Base-by-base conservation (phyloP, 2,329 filamentous ascomycete genomes). In the Cladosporium velox region DNA sequence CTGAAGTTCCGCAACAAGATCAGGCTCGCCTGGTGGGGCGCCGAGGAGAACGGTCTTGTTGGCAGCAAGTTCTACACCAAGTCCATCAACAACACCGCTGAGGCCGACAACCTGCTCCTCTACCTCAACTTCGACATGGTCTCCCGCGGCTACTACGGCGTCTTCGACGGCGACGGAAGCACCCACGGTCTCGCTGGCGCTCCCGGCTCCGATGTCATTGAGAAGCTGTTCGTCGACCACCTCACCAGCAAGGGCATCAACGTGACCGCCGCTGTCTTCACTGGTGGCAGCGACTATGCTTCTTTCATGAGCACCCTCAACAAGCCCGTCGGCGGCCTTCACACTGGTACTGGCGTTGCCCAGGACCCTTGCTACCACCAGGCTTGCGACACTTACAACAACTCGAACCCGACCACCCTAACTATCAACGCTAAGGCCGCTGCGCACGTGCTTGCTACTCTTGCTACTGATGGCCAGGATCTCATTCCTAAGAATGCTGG, bases 141-240 rank as follows among this genome's bases (percentile, higher is more conserved):
- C 72, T 85, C 82, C 0, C 85, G 85, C n/a, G 87, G 87, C 77
- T 87, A 83, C 68, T 81, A 80, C 66, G 78, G 80, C 65, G 81
- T 86, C 70, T 85, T 85, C 71, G 85, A 88, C 68, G 84, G 84
- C 55, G 83, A 86, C 72, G 84, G 84, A 66, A 81, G 78, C 47
- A 77, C 81, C 8, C 86, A 80, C 78, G 85, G 85, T 73, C 68
- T 80, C 12, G 80, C 80, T 2, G 85, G 84, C 0, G 85, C 85
- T 0, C 70, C 79, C 3, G 91, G 91, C 1, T 92, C 89, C 0
- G 85, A 89, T 69, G 84, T 91, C 74, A 60, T 55, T 26, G 65
- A 66, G 38, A 57, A 54, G n/a, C 38, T 66, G 12, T 78, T 78
- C 66, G 70, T 77, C 60, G 67, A 72, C 28, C 79, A 69, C 67